A percentile compares a stretch with the other conserved stretches of the same genome.
Evolutionary conservation across 1,139 yeast genomes (phyloP).

Genomic region (Debaryomyces udenii): DNA sequence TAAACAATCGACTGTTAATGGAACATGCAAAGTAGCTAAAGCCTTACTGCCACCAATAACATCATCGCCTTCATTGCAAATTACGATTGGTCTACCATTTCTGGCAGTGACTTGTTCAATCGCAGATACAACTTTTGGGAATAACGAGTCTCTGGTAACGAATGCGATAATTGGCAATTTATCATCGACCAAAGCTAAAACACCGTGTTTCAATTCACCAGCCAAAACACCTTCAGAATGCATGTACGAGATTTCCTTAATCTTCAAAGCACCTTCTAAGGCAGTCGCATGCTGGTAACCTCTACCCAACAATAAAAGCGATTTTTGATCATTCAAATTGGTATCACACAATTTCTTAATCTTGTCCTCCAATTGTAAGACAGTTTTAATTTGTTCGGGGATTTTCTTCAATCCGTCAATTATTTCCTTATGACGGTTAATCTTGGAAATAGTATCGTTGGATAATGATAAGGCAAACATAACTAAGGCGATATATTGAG

Average conservation of each 20-base stretch:
- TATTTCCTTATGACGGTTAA: conserved; percentile 78
- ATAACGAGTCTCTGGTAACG: conserved; percentile 96
- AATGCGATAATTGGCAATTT: conserved; percentile 91
- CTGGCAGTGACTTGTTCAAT: conserved; percentile 97
- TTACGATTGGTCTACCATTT: conserved; percentile 93
- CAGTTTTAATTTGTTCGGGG: conserved; percentile 82
- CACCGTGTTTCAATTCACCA: conserved; percentile 99
- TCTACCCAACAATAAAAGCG: conserved; percentile 89
- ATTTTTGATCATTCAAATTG: conserved; percentile 77
- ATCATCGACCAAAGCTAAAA: conserved; percentile 93
- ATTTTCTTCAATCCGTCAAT: conserved; percentile 83
- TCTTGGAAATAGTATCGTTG: conserved; percentile 82
- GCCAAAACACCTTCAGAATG: conserved; percentile 99
- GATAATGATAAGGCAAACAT: conserved; percentile 95
- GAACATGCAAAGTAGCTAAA: conserved; percentile 80
- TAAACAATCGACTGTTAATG: conserved; percentile 93
- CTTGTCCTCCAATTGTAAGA: conserved; percentile 69
- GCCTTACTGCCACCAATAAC: conserved; percentile 56
- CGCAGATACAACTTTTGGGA: conserved; percentile 95
- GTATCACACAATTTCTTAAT: conserved; percentile 77
- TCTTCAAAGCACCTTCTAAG: conserved; percentile 96
- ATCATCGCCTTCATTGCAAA: conserved; percentile 87
- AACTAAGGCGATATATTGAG: conserved; percentile 95
- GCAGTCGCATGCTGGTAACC: conserved; percentile 98
- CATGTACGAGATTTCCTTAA: conserved; percentile 97